Base-by-base conservation (phyloP, 2,329 filamentous ascomycete genomes). In the Phialophora expanda region DNA sequence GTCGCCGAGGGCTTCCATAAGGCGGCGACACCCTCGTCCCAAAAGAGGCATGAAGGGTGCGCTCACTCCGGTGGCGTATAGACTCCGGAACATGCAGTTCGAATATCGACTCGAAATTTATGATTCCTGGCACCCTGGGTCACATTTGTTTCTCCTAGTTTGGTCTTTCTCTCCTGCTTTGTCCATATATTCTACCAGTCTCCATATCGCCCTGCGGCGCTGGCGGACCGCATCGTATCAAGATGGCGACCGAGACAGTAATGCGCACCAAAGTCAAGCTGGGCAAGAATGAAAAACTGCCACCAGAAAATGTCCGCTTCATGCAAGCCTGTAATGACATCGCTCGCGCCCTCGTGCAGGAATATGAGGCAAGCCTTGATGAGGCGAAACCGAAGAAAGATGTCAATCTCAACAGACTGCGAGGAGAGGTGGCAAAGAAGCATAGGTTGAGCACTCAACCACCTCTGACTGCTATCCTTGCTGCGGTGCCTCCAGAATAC, bases 401-500 rank as follows among this genome's bases (percentile, higher is more conserved):
- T 78, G 86, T 98, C 79, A 99, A 99, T 76, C 85, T 99, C 73
- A 99, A 99, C 79, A 85, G 88, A 65, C 80, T 99, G 71, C 89
- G 95, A 54, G 89, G 91, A 62, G 93, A 93, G 76, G 87, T 97
- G 68, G 87, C 95, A 54, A 96, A 95, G 81, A 98, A 97, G 81
- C 93, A 98, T 81, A 90, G 89, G 76, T 83, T 99, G 67, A 90
- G 88, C 77, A 92, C 88, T 68, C 91, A 96, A 72, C 95, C 95
- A 34, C 92, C 96, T 28, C 82, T 99, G 70, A 98, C 94, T 8
- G 94, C 95, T 66, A 99, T 99, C 75, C 98, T 99, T 75, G 92
- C 95, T 62, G 95, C 95, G 9, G 94, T 99, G 41, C 96, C 96
- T n/a, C 95, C 99, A 77, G 93, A 98, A 78, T 97, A 98, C 82